phyloP scores from a whole-genome alignment of 345 rosid genomes.

The Eucalyptus erythrocorys region DNA sequence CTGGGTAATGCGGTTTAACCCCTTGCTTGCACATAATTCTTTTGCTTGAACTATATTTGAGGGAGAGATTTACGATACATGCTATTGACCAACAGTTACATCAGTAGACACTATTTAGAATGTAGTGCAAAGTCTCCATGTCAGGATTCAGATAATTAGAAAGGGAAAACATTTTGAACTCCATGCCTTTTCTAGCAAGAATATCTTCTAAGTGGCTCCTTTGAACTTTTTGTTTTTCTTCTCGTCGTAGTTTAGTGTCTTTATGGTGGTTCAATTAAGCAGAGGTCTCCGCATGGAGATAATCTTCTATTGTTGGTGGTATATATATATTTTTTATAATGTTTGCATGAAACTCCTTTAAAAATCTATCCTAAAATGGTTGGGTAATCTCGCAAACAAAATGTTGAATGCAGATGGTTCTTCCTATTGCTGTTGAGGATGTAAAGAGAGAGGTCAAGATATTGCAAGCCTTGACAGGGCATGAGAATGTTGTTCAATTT shows the following conservation, averaged over 20 bases:
- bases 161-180: background rate
- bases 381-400: background rate
- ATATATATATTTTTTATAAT: background rate
- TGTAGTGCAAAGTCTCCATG: background rate
- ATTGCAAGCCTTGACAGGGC: slow-evolving; percentile 44
- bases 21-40: background rate
- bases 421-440: slow-evolving; percentile 63
- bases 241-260: background rate
- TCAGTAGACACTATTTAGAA: background rate
- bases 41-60: background rate
- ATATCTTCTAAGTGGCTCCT: background rate
- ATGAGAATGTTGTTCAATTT: slow-evolving; percentile 58
- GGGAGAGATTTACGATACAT: background rate
- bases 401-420: slow-evolving; percentile 35
- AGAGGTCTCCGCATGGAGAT: background rate
- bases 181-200: background rate
- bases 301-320: background rate
- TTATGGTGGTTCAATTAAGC: background rate
- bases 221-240: background rate
- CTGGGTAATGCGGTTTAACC: background rate
- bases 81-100: background rate
- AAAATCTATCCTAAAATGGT: background rate
- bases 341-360: background rate
- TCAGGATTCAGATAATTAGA: background rate
- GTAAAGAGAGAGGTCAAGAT: slow-evolving; percentile 59